phyloP scores from a whole-genome alignment of 2,329 filamentous ascomycete genomes.

The Scedosporium minutisporum region DNA sequence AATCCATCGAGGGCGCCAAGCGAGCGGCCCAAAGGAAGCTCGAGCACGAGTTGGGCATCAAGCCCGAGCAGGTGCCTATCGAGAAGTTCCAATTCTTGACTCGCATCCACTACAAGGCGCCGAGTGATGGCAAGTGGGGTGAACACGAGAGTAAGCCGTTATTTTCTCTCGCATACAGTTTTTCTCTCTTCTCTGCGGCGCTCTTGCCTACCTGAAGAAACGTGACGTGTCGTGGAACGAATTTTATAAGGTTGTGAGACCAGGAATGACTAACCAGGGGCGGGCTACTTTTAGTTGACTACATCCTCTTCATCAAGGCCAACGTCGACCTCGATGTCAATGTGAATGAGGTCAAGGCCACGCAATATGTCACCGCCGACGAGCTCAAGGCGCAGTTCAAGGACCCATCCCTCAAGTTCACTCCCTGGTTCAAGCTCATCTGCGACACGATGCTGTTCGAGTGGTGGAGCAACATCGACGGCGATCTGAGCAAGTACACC shows the following conservation, averaged over 20 bases:
- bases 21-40: conserved; percentile 88
- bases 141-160: conserved; percentile 85
- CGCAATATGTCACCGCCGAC: conserved; percentile 72
- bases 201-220: no score
- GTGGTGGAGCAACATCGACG: conserved; percentile 86
- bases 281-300: conserved; percentile 60
- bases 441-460: conserved; percentile 96
- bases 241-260: not conserved
- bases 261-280: conserved; percentile 11
- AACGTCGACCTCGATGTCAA: conserved; percentile 77
- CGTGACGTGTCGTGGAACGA: not conserved
- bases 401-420: conserved; percentile 74
- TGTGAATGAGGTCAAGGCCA: conserved; percentile 80
- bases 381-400: conserved; percentile 79
- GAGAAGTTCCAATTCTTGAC: conserved; percentile 92
- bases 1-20: conserved; percentile 78
- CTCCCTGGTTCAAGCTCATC: conserved; percentile 98
- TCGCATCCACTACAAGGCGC: conserved; percentile 94
- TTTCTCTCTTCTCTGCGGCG: not conserved
- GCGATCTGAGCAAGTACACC: conserved; percentile 73
- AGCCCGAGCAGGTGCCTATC: conserved; percentile 75
- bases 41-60: conserved; percentile 89
- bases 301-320: conserved; percentile 96
- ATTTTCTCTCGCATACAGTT: not conserved
- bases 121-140: conserved; percentile 95